Evolutionary conservation across 2,329 filamentous ascomycete genomes (phyloP), one percentile per base, ranked within the genome.

Genomic region (Leptographium wingfieldii): DNA sequence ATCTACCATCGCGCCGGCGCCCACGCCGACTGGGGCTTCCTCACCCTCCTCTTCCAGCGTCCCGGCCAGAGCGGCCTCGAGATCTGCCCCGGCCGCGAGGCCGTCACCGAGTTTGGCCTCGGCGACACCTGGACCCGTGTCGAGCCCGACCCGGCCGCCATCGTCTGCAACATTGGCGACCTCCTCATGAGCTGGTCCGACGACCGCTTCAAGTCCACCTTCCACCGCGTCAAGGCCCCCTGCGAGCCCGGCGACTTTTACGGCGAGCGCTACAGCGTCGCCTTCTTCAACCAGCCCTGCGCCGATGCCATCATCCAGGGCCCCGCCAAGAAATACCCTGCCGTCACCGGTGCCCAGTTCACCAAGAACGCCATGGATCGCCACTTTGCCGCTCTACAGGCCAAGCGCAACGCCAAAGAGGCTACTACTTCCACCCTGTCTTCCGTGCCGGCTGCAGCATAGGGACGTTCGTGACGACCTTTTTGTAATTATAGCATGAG

Each of bases 81-180:
- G 67, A 84, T 86, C 59, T 86, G 83, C 65, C 83, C 83, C 0
- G 83, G 83, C 0, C 73, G 83, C 19, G 83, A 86, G 68, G 79
- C 76, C 3, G 77, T 79, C 9, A 85, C 82, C 0, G 75, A 76
- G 3, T 85, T 83, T 63, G 83, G 77, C 0, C 74, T 77, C 54
- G 80, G 81, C 1, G 82, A 86, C 65, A 70, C 70, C 0, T 87
- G 84, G 84, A 86, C 83, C 11, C 81, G 81, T 61, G 76, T 87
- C n/a, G 77, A 81, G 62, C 79, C 79, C 6, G 70, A 68, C 2
- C 72, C 73, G 0, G 80, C 77, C 0, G 77, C 78, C 62, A 81
- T 84, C 59, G 79, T 87, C 10, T 86, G 83, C 69, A 86, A 85
- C 65, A 83, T 86, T 62, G 84, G 84, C 4, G 83, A 87, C 67